Evolutionary conservation across 495 filamentous ascomycete species (phyloP).

Genomic region (Trichoderma erinaceum): DNA sequence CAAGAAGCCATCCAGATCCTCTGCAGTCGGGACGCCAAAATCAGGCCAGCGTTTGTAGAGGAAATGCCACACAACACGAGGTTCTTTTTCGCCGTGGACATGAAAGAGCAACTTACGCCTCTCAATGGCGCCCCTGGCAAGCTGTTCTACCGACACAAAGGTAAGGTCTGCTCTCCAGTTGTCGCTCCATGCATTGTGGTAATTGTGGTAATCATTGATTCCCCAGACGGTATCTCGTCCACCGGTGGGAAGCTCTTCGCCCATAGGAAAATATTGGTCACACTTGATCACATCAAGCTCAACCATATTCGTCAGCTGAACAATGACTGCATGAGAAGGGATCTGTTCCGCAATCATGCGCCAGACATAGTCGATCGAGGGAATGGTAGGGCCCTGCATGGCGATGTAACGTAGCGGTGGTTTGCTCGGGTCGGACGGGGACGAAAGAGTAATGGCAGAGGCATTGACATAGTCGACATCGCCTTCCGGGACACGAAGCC

Average conservation of each 20-base stretch:
- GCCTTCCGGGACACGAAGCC: conserved; percentile 72
- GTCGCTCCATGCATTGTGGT: conserved; percentile 53
- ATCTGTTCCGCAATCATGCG: conserved; percentile 92
- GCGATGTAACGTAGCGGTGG: conserved; percentile 47
- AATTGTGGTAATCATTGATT: conserved; percentile 48
- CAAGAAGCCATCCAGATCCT: conserved; percentile 72
- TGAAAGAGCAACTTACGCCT: conserved; percentile 47
- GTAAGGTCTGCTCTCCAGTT: conserved; percentile 52
- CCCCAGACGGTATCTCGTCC: conserved; percentile 45
- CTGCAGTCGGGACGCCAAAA: conserved; percentile 76
- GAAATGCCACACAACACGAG: conserved; percentile 78
- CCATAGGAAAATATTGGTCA: conserved; percentile 77
- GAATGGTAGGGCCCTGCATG: conserved; percentile 74
- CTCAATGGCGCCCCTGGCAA: conserved; percentile 46
- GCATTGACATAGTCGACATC: conserved; percentile 94
- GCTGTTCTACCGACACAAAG: conserved; percentile 43
- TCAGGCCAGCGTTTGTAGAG: conserved; percentile 94
- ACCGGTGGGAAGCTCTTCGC: conserved; percentile 49
- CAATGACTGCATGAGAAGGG: conserved; percentile 70
- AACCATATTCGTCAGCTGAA: conserved; percentile 92
- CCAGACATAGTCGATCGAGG: conserved; percentile 74
- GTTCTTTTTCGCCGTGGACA: conserved; percentile 45
- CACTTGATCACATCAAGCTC: conserved; percentile 85
- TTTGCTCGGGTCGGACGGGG: conserved; percentile 50
- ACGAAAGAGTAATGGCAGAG: conserved; percentile 68